Evolutionary conservation across 192 early-diverging fungal genomes (phyloP), one percentile per base, ranked within the genome.

Genomic region (Rhizoclosmatium globosum): DNA sequence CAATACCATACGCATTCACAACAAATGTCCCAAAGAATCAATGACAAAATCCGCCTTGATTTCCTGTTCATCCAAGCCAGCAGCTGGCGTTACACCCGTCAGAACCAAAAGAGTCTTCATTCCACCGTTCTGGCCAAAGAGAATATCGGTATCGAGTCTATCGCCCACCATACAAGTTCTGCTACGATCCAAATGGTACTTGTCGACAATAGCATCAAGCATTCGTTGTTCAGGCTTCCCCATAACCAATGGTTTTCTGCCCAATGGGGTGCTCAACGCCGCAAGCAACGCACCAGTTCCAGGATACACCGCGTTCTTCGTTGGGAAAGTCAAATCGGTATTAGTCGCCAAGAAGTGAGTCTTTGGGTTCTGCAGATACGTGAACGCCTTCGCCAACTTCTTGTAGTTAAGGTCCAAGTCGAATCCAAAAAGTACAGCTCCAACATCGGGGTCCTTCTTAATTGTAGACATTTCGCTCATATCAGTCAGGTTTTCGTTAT

Each of bases 91-190:
- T 9, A 89, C 85, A 39, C 96, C 96, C 6, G 97, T 97, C 83
- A 99, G 86, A 39, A 98, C 97, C 67, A 95, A 89, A 71, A 99
- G 83, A 0, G 98, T 99, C 61, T 86, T 89, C 44, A 96, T 81
- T n/a, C 92, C 92, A 74, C 96, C 96, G 21, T 89, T 79, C 64
- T 92, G 91, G 46, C 98, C 98, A 85, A 99, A 99, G 44, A 89
- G 89, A 77, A 99, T 96, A 83, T 99, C 98, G 3, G 98, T 99
- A 82, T 97, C 94, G 48, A 99, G 85, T 41, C 96, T 83, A 57
- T 99, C 98, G 39, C 98, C 98, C 56, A 99, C 92, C 98, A 99
- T 99, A 84, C 94, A 96, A 3, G 96, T 96, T 59, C 92, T 85
- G 11, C 82, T 64, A 0, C 89, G 91, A 71, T 98, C 93, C 3